Evolutionary conservation across 176 grass and related monocot species (phyloP).

Genomic region (Olyra latifolia): DNA sequence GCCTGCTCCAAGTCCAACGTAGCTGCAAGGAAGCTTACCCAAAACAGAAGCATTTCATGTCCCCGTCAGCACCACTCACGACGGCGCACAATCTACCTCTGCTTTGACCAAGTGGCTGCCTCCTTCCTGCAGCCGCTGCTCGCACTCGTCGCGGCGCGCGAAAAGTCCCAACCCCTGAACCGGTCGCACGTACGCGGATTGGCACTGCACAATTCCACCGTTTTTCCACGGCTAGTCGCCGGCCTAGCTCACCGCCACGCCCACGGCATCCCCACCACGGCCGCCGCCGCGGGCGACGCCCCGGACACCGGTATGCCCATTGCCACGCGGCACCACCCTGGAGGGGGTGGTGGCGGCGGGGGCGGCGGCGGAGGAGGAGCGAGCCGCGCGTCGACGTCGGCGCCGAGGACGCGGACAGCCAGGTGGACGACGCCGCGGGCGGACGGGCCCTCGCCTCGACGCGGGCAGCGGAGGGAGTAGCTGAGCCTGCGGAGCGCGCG

Average conservation of each 20-base stretch:
- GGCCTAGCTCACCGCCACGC: slow-evolving; percentile 19
- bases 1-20: too few relatives aligned
- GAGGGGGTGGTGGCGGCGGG: slow-evolving; percentile 36
- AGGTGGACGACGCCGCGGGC: slow-evolving; percentile 66
- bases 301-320: slow-evolving; percentile 73
- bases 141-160: neutral
- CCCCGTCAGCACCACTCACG: neutral
- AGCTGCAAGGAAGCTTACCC: slow-evolving; percentile 10
- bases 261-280: slow-evolving; percentile 44
- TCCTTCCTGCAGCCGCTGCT: slow-evolving; percentile 5
- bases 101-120: slow-evolving; percentile 27
- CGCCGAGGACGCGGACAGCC: slow-evolving; percentile 68
- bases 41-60: neutral
- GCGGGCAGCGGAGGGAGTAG: slow-evolving; percentile 66
- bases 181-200: slow-evolving; percentile 16
- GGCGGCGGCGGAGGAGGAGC: neutral
- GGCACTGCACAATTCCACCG: neutral
- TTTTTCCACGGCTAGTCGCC: slow-evolving; percentile 38
- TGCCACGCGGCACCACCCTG: slow-evolving; percentile 69
- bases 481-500: slow-evolving; percentile 70
- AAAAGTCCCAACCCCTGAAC: neutral
- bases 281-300: neutral
- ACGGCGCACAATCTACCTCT: neutral
- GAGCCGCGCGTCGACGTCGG: slow-evolving; percentile 3
- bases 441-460: slow-evolving; percentile 4